A percentile compares a stretch with the other conserved stretches of the same genome.
phyloP scores from a whole-genome alignment of 2,329 filamentous ascomycete genomes.

The Zasmidium cellare region DNA sequence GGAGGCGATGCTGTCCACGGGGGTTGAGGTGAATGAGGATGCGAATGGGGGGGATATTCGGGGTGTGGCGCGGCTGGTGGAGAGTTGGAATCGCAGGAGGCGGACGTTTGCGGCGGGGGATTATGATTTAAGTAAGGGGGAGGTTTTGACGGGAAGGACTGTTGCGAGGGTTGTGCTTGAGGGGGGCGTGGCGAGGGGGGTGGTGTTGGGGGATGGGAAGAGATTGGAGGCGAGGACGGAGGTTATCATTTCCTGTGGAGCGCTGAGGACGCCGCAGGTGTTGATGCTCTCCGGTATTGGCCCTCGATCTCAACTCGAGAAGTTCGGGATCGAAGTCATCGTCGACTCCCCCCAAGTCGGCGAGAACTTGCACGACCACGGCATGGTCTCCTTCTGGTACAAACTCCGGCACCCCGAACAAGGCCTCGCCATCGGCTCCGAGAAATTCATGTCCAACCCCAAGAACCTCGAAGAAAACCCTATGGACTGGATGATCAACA shows the following conservation, averaged over 20 bases:
- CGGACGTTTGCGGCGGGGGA: conserved; percentile 1
- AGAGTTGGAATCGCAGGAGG: conserved; percentile 2
- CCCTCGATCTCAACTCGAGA: conserved; percentile 38
- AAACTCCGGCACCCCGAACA: conserved; percentile 24
- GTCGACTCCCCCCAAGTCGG: conserved; percentile 54
- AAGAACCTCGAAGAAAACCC: conserved; percentile 8
- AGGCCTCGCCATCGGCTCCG: conserved; percentile 8
- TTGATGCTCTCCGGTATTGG: conserved; percentile 57
- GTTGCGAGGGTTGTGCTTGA: conserved; percentile 52
- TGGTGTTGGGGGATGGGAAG: conserved; percentile 35
- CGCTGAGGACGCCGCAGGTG: conserved; percentile 54
- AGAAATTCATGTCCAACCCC: conserved; percentile 8
- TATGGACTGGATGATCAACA: conserved; percentile 7
- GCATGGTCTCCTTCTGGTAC: neutral
- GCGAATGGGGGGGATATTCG: neutral
- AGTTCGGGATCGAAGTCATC: conserved; percentile 45
- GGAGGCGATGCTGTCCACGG: conserved; percentile 3
- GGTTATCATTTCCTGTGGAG: conserved; percentile 43
- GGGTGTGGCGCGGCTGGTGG: conserved; percentile 3
- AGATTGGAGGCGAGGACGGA: conserved; percentile 19
- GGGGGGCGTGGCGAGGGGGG: conserved; percentile 47
- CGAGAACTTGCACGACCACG: conserved; percentile 36
- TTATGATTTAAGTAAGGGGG: conserved; percentile 35
- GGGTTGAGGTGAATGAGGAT: conserved; percentile 3
- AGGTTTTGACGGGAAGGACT: conserved; percentile 50